Evolutionary conservation across 1,284 basidiomycete species (phyloP), one percentile per base, ranked within the genome.

Genomic region (Stereum hirsutum): DNA sequence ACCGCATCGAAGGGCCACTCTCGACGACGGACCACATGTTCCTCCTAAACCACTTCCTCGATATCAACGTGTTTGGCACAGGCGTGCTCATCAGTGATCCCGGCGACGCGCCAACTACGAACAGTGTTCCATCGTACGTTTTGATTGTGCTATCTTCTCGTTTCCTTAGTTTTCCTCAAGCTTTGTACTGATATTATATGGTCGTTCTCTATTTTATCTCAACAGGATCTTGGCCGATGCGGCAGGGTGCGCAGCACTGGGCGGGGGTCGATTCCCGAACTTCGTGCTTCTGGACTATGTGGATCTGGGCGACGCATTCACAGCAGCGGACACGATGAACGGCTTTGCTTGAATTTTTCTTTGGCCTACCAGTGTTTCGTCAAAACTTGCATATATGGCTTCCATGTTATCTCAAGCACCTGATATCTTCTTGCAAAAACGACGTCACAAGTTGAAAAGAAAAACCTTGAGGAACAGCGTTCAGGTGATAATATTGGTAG

Each of bases 41-140:
- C 52, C 61, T 77, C 62, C 72, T 78, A 54, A 79, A 78, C 57
- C 75, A 79, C 52, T 72, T 68, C 19, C 57, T 77, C 15, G 72
- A 78, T 58, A 63, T 58, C 39, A 49, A 63, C 44, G 27, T 66
- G 19, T 44, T 66, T 45, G 58, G 46, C 40, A 53, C 52, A 14
- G 67, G 65, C 15, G 54, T 72, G 37, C 58, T 70, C 27, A 53
- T 71, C 44, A 60, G 57, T 43, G 69, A 73, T 52, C 64, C 57
- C 1, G 26, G 45, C 1, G 58, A 65, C 35, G 69, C 69, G 1
- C 30, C 52, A 0, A 69, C 56, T 4, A 73, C 70, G 3, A 74
- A 74, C 47, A 50, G 65, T 25, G 56, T 69, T 12, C 36, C 54
- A 19, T 69, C 67, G 70, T 72, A 43, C 48, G 70, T 65, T 17